Evolutionary conservation across 2,329 filamentous ascomycete genomes (phyloP), one percentile per base, ranked within the genome.

Genomic region (Verruconis gallopava): DNA sequence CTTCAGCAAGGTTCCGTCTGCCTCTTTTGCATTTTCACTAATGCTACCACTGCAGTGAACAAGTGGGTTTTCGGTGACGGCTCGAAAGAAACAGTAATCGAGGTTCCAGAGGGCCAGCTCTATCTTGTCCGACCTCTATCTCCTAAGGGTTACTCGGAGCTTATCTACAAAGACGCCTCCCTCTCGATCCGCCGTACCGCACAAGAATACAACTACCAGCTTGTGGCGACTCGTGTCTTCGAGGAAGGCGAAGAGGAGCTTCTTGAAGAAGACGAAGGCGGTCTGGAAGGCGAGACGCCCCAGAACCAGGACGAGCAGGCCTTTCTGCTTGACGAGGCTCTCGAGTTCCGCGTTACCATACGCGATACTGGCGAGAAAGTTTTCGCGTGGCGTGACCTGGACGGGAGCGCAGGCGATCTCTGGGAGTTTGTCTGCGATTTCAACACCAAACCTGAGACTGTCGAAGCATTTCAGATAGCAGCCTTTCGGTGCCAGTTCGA

Each of bases 401-500:
- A 86, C 53, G 91, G 91, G 44, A 91, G 98, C 67, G 73, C 77
- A 21, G 89, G 86, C 42, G 91, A 98, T 61, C 72, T 96, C n/a
- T 98, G 85, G 71, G 89, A 98, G 61, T 98, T 96, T 57, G 83
- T 98, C 49, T 96, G 88, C 66, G 91, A 96, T 63, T 60, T 69
- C 30, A 78, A 79, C 11, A 75, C 82, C 33, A 68, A 77, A 20
- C 66, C 77, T 2, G 71, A 77, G 37, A 81, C 88, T 51, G 80
- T 91, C 18, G 72, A 79, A 36, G 75, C 80, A 13, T 96, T 98
- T 59, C 77, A 89, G 55, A 71, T 81, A 42, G 79, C 85, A 41
- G 84, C 91, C 5, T 74, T 84, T 44, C 80, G 95, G 73, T 95
- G 91, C 59, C 91, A 98, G 62, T 98, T 93, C 80, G 91, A 98